Percentiles rank a stretch among this genome's conserved stretches.
Conservation (phyloP, 2,329 filamentous ascomycete genomes). For the Ophiostoma australiae region DNA sequence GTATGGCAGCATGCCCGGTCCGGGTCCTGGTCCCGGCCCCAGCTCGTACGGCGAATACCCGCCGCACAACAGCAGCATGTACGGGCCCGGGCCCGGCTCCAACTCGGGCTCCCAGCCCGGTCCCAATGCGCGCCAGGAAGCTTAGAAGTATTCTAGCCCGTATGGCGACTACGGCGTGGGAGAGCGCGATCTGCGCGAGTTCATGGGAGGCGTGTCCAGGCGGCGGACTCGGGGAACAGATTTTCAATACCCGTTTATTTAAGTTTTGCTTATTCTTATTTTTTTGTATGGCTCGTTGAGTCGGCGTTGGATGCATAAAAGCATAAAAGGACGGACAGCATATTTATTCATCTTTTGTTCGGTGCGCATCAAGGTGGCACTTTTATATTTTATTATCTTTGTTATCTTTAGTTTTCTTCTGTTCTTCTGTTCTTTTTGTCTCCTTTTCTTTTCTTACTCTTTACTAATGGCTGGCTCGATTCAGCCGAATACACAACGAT, state of each 20-base stretch:
- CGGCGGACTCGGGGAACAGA: background rate
- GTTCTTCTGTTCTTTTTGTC: slow-evolving; percentile 9
- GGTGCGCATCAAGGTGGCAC: background rate
- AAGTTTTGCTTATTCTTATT: background rate
- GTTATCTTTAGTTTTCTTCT: slow-evolving; percentile 10
- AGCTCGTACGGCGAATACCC: background rate
- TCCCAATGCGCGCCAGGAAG: slow-evolving; percentile 4
- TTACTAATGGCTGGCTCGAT: background rate
- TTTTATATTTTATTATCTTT: slow-evolving; percentile 10
- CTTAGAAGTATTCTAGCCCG: background rate
- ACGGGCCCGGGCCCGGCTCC: background rate
- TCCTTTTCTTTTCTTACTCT: background rate
- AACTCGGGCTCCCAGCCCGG: background rate
- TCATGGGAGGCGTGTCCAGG: background rate
- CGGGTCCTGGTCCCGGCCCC: background rate
- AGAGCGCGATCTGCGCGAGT: background rate
- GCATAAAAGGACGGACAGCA: slow-evolving; percentile 6
- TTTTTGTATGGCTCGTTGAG: background rate
- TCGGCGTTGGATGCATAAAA: slow-evolving; percentile 23
- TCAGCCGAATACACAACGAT: background rate
- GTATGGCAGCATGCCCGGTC: slow-evolving; percentile 9
- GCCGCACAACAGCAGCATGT: slow-evolving; percentile 10
- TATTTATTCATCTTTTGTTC: slow-evolving; percentile 12
- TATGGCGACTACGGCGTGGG: background rate
- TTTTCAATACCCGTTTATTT: background rate